A percentile compares a stretch with the other conserved stretches of the same genome.
Evolutionary conservation across 1,139 yeast genomes (phyloP).

Genomic region (Kurtzmaniella natalensis): DNA sequence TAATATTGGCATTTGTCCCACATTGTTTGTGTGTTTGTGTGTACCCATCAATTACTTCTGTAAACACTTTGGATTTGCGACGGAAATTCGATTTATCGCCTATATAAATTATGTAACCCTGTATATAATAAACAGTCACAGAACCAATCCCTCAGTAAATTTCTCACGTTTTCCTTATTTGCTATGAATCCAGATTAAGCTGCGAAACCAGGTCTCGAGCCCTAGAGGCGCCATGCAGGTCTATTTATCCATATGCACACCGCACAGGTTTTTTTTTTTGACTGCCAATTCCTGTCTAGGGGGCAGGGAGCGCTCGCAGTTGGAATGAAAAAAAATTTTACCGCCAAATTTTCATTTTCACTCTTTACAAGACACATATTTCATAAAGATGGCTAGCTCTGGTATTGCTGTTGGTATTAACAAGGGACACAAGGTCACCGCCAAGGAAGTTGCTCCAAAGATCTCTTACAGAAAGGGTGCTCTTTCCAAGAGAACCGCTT

Average conservation of each 20-base stretch:
- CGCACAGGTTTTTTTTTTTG: not conserved
- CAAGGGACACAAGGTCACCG: slow-evolving; percentile 98
- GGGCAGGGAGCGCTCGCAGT: not conserved
- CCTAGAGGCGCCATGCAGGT: not conserved
- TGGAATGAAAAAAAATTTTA: slow-evolving; percentile 3
- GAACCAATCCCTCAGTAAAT: too few relatives aligned
- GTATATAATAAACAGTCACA: slow-evolving; percentile 6
- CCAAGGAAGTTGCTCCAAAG: slow-evolving; percentile 91
- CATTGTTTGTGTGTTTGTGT: too few relatives aligned
- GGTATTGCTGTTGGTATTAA: slow-evolving; percentile 98
- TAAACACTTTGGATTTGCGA: too few relatives aligned
- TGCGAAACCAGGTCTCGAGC: too few relatives aligned
- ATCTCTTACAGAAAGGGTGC: slow-evolving; percentile 97
- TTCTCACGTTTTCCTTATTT: too few relatives aligned
- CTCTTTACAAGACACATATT: slow-evolving; percentile 5
- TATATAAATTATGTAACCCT: slow-evolving; percentile 2
- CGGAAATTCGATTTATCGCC: too few relatives aligned
- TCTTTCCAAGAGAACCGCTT: slow-evolving; percentile 90
- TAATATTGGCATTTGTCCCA: too few relatives aligned
- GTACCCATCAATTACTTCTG: too few relatives aligned
- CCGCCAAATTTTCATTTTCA: not conserved
- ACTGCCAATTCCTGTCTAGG: too few relatives aligned
- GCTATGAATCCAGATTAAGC: too few relatives aligned
- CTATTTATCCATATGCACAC: not conserved
- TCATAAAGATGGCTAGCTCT: slow-evolving; percentile 8